Evolutionary conservation across 805 yeast genomes (phyloP).

Genomic region (Lipomyces mesembrius): DNA sequence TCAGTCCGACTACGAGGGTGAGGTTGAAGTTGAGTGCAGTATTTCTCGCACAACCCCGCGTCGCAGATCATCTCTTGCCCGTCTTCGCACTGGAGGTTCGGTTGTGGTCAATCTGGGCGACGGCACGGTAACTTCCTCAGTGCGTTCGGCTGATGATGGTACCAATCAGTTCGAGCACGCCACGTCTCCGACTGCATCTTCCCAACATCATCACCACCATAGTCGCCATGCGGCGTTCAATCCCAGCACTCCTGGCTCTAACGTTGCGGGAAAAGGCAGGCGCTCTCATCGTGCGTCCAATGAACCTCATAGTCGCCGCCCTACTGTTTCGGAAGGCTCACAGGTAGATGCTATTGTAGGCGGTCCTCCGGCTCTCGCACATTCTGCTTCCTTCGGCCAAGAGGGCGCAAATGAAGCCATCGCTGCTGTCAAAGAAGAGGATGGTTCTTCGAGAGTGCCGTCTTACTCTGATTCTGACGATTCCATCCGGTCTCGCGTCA

Average conservation of each 20-base stretch:
- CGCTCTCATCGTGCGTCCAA: constrained; percentile 14
- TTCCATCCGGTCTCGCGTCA: constrained; percentile 32
- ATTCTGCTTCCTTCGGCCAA: constrained; percentile 4
- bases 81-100: constrained; percentile 6
- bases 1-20: constrained; percentile 27
- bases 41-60: not conserved
- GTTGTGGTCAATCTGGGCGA: constrained; percentile 8
- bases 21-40: not conserved
- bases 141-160: not conserved
- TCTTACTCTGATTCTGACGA: constrained; percentile 26
- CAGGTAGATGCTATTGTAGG: not conserved
- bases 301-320: constrained; percentile 4
- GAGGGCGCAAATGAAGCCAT: constrained; percentile 5
- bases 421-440: not conserved
- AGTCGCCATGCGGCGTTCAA: constrained; percentile 20
- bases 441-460: not conserved
- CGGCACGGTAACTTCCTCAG: not conserved
- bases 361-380: not conserved
- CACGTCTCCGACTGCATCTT: not conserved
- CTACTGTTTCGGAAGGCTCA: not conserved
- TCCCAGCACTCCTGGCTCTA: constrained; percentile 2
- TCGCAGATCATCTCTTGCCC: not conserved
- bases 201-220: constrained; percentile 2
- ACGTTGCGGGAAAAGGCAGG: not conserved
- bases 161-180: constrained; percentile 9